These are phyloP conservation scores for Trametes meyenii DNA, from an alignment of 768 basidiomycete species.

Conservation along the genomic window DNA sequence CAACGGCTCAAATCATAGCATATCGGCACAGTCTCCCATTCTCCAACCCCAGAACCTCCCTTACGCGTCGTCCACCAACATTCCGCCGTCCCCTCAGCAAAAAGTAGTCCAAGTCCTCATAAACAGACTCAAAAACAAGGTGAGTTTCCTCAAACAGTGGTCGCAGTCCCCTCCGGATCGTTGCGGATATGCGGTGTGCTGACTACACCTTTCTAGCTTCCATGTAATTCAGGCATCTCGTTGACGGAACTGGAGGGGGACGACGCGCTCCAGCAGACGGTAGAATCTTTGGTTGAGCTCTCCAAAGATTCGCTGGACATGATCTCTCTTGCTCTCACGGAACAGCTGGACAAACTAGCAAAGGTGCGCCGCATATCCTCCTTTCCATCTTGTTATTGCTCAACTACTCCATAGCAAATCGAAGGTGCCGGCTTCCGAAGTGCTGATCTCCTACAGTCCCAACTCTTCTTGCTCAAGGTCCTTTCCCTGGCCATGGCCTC, in stretches of 20 bases:
- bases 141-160: constrained; percentile 34
- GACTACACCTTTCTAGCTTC: constrained; percentile 56
- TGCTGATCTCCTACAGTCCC: constrained; percentile 81
- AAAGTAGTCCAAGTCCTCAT: constrained; percentile 83
- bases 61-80: constrained; percentile 36
- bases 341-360: constrained; percentile 75
- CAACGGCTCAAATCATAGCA: constrained; percentile 53
- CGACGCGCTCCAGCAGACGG: constrained; percentile 70
- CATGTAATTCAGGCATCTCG: constrained; percentile 78
- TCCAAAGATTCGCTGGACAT: constrained; percentile 77
- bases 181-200: neutral
- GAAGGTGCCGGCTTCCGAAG: constrained; percentile 54
- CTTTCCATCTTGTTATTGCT: neutral
- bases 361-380: constrained; percentile 51
- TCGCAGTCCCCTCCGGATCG: neutral
- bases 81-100: constrained; percentile 64
- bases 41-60: constrained; percentile 26
- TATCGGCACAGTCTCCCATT: constrained; percentile 26
- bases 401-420: constrained; percentile 46
- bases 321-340: constrained; percentile 77
- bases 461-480: constrained; percentile 84
- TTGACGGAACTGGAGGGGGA: constrained; percentile 78
- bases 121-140: constrained; percentile 81
- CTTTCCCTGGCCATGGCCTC: constrained; percentile 77
- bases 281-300: constrained; percentile 80